Percentiles rank a stretch among this genome's conserved stretches.
These are phyloP conservation scores for Sutorius australiensis DNA, from an alignment of 768 basidiomycete species.

Conservation along the genomic window DNA sequence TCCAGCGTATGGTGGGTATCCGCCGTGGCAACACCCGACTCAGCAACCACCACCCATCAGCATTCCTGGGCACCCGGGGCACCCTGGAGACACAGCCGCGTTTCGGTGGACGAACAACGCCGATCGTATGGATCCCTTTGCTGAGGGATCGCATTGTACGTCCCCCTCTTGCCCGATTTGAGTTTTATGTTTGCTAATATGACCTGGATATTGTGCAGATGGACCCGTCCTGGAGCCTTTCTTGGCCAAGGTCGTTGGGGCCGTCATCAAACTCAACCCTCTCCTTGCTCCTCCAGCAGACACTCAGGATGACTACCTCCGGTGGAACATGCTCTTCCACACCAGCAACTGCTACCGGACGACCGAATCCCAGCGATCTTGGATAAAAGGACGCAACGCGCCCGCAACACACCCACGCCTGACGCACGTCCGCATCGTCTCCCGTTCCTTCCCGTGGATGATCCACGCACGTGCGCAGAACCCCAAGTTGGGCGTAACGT, in stretches of 20 bases:
- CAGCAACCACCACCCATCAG: constrained; percentile 23
- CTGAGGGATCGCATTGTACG: constrained; percentile 43
- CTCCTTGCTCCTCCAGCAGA: constrained; percentile 49
- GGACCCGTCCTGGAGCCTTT: constrained; percentile 69
- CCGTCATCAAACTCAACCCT: constrained; percentile 54
- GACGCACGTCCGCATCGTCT: constrained; percentile 49
- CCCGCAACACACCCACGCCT: constrained; percentile 67
- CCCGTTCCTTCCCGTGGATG: constrained; percentile 52
- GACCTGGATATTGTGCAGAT: constrained; percentile 37
- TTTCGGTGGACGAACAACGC: constrained; percentile 30
- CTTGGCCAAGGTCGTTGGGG: constrained; percentile 46
- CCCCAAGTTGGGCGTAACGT: constrained; percentile 54
- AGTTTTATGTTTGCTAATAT: constrained; percentile 9
- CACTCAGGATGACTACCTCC: constrained; percentile 47
- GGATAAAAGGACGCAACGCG: constrained; percentile 59
- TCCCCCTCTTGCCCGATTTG: background rate
- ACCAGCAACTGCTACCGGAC: constrained; percentile 60
- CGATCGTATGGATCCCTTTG: constrained; percentile 35
- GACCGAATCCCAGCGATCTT: constrained; percentile 58
- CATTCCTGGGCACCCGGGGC: constrained; percentile 20
- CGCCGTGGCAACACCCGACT: constrained; percentile 28
- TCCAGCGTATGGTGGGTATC: constrained; percentile 19
- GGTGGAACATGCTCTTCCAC: constrained; percentile 73
- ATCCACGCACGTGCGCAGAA: constrained; percentile 46
- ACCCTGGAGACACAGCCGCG: constrained; percentile 21